These are phyloP conservation scores for Thielaviopsis populi DNA, from an alignment of 2,329 filamentous ascomycete species.

Conservation along the genomic window DNA sequence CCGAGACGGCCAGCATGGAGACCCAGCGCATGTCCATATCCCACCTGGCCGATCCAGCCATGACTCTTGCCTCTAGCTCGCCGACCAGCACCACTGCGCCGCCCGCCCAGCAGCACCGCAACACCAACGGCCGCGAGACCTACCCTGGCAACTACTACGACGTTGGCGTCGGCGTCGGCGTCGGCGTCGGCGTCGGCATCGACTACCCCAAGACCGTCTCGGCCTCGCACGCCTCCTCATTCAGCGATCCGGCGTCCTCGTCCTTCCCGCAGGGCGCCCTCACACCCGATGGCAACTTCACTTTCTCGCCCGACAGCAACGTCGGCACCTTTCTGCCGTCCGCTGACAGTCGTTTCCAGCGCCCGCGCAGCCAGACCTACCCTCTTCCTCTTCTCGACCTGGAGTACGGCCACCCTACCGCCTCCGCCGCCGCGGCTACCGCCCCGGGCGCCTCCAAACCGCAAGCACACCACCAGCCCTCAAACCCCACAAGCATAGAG, in stretches of 20 bases:
- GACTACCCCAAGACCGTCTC: not conserved
- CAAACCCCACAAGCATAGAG: constrained; percentile 18
- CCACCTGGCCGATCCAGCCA: constrained; percentile 24
- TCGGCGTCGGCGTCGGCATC: not conserved
- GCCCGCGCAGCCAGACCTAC: constrained; percentile 75
- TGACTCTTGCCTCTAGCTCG: constrained; percentile 20
- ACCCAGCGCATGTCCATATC: constrained; percentile 25
- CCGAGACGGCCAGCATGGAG: constrained; percentile 22
- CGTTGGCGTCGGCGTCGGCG: not conserved
- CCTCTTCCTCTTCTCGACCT: constrained; percentile 59
- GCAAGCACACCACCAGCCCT: constrained; percentile 20
- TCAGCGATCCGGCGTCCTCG: not conserved
- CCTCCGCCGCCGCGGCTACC: too few relatives aligned
- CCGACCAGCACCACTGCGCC: not conserved
- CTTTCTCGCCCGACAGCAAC: constrained; percentile 59
- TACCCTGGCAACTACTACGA: constrained; percentile 11
- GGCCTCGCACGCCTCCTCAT: not conserved
- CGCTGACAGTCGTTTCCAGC: constrained; percentile 41
- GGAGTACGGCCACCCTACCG: constrained; percentile 32
- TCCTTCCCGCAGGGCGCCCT: constrained; percentile 53
- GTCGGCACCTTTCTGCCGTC: constrained; percentile 45
- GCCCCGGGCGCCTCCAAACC: not conserved
- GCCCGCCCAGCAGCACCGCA: not conserved
- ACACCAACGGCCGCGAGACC: not conserved
- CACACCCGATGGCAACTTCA: constrained; percentile 60